Evolutionary conservation across 1,139 yeast genomes (phyloP).

Genomic region (Petasospora fabianii): DNA sequence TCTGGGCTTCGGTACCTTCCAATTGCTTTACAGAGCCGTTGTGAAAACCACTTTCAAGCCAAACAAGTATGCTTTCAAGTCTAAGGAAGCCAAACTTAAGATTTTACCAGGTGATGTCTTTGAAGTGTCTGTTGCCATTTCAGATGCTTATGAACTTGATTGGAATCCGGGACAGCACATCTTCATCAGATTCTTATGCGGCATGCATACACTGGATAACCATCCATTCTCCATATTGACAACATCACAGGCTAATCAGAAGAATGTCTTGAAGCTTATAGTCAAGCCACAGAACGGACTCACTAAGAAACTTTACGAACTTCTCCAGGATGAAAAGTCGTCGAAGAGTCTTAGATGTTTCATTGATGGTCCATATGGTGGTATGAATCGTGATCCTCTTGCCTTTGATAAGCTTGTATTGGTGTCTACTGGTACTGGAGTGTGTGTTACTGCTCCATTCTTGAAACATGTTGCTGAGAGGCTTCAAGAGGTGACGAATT

Average conservation of each 20-base stretch:
- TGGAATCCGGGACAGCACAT: slow-evolving; percentile 67
- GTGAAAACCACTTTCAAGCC: slow-evolving; percentile 51
- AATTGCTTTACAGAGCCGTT: slow-evolving; percentile 46
- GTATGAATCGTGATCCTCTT: slow-evolving; percentile 45
- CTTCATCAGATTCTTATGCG: slow-evolving; percentile 44
- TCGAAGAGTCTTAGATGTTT: slow-evolving; percentile 31
- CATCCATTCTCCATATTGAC: slow-evolving; percentile 63
- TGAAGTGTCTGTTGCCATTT: slow-evolving; percentile 41
- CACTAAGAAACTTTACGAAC: slow-evolving; percentile 35
- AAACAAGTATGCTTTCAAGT: slow-evolving; percentile 39
- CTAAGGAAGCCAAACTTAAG: slow-evolving; percentile 42
- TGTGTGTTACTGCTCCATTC: slow-evolving; percentile 51
- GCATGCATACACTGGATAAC: slow-evolving; percentile 46
- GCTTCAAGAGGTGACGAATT: slow-evolving; percentile 9
- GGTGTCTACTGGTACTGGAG: slow-evolving; percentile 51
- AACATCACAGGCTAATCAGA: slow-evolving; percentile 28
- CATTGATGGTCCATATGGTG: slow-evolving; percentile 68
- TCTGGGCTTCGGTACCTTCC: slow-evolving; percentile 52
- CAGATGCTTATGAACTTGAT: slow-evolving; percentile 30
- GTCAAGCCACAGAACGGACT: slow-evolving; percentile 51
- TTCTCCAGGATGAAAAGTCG: slow-evolving; percentile 20
- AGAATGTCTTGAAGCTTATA: slow-evolving; percentile 41
- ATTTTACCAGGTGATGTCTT: slow-evolving; percentile 36
- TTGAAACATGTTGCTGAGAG: slow-evolving; percentile 25
- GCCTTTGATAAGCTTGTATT: slow-evolving; percentile 48